Percentiles rank a stretch among this genome's conserved stretches.
phyloP scores from a whole-genome alignment of 352 stramenopile species.

The Pythium periplocum region DNA sequence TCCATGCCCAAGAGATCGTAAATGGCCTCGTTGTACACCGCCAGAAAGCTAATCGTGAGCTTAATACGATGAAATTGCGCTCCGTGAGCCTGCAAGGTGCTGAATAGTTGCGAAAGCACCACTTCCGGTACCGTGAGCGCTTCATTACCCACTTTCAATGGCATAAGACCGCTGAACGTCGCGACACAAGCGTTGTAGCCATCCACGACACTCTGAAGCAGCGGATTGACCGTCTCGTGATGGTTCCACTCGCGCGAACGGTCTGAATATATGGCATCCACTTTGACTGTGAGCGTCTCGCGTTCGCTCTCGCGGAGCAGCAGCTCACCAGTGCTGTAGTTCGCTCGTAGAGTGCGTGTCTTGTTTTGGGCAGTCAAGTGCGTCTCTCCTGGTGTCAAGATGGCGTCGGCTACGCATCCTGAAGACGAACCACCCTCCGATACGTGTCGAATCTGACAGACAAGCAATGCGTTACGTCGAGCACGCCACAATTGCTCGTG shows the following conservation, averaged over 20 bases:
- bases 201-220: constrained; percentile 64
- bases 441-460: constrained; percentile 60
- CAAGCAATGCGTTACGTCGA: constrained; percentile 44
- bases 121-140: constrained; percentile 30
- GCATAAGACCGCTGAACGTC: constrained; percentile 43
- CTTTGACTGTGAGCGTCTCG: constrained; percentile 37
- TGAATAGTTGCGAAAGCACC: constrained; percentile 48
- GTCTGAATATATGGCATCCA: constrained; percentile 63
- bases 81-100: constrained; percentile 23
- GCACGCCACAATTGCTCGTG: constrained; percentile 68
- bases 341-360: constrained; percentile 34
- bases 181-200: constrained; percentile 60
- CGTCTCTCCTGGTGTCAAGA: not conserved
- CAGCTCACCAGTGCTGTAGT: constrained; percentile 54
- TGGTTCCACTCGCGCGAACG: constrained; percentile 49
- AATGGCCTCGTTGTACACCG: constrained; percentile 94
- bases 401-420: not conserved
- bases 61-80: constrained; percentile 41
- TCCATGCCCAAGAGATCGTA: constrained; percentile 89
- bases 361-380: not conserved
- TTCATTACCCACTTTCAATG: constrained; percentile 10
- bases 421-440: not conserved
- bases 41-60: constrained; percentile 78
- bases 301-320: constrained; percentile 30
- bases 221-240: constrained; percentile 48